A percentile compares a stretch with the other conserved stretches of the same genome.
These are phyloP conservation scores for Flaveria linearis DNA, from an alignment of 129 eudicot species.

Conservation along the genomic window DNA sequence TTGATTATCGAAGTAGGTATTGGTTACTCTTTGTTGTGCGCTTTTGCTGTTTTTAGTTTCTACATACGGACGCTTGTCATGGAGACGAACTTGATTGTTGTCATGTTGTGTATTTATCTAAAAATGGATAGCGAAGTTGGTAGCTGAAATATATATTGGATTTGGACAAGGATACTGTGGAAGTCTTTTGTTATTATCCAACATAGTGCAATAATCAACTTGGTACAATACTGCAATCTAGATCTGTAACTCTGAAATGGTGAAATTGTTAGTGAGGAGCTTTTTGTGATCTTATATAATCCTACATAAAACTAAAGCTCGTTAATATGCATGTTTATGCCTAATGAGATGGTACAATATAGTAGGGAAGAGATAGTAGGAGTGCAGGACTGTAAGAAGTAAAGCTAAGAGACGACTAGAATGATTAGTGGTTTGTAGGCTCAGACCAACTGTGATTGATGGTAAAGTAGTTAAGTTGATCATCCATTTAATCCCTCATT, in stretches of 20 bases:
- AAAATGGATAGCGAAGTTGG: no score
- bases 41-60: no score
- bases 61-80: no score
- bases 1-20: not conserved
- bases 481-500: not conserved
- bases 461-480: not conserved
- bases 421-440: not conserved
- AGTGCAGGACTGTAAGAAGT: not conserved
- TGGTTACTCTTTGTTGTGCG: no score
- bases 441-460: not conserved
- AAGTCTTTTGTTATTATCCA: not conserved
- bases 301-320: not conserved
- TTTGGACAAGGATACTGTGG: no score
- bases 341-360: not conserved
- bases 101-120: no score
- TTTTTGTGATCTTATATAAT: not conserved
- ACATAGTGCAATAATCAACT: not conserved
- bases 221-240: not conserved
- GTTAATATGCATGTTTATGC: not conserved
- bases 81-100: no score
- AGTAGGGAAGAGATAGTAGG: not conserved
- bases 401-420: no score
- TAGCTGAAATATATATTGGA: no score
- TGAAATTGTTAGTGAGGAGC: conserved; percentile 4
- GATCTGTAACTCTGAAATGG: not conserved